phyloP scores from a whole-genome alignment of 768 basidiomycete species.

The Pseudohyphozyma bogoriensis region DNA sequence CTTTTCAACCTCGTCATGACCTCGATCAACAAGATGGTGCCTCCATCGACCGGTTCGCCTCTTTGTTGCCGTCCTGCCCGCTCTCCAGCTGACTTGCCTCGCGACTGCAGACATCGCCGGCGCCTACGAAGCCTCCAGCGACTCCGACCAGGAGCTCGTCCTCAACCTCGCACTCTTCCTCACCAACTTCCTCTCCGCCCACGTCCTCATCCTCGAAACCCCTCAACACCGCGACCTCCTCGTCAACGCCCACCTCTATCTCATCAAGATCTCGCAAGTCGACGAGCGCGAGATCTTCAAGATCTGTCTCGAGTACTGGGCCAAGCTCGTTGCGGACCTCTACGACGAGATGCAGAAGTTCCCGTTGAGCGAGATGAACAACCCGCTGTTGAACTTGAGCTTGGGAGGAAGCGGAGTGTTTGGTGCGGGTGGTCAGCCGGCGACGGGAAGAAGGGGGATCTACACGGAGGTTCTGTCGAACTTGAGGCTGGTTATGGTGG shows the following conservation, averaged over 20 bases:
- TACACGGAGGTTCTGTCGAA: conserved; percentile 93
- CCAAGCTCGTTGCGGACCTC: conserved; percentile 85
- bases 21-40: conserved; percentile 74
- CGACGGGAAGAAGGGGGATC: conserved; percentile 75
- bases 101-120: conserved; percentile 69
- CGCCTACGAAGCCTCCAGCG: conserved; percentile 78
- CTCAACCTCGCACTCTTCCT: conserved; percentile 97
- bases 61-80: not conserved
- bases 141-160: conserved; percentile 90
- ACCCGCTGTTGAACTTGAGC: conserved; percentile 66
- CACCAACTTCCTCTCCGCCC: conserved; percentile 85
- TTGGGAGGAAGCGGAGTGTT: conserved; percentile 49
- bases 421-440: conserved; percentile 33
- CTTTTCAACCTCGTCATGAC: conserved; percentile 56
- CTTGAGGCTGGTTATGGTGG: conserved; percentile 86
- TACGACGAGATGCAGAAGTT: conserved; percentile 94
- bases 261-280: conserved; percentile 95
- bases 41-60: conserved; percentile 62
- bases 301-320: conserved; percentile 96
- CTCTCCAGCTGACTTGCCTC: conserved; percentile 3
- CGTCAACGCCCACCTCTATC: conserved; percentile 92
- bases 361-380: conserved; percentile 69
- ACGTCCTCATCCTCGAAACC: conserved; percentile 87
- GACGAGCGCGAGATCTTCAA: conserved; percentile 99
- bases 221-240: conserved; percentile 81